Conservation (phyloP, 306 rosid genomes). For the Rosa lucieae region DNA sequence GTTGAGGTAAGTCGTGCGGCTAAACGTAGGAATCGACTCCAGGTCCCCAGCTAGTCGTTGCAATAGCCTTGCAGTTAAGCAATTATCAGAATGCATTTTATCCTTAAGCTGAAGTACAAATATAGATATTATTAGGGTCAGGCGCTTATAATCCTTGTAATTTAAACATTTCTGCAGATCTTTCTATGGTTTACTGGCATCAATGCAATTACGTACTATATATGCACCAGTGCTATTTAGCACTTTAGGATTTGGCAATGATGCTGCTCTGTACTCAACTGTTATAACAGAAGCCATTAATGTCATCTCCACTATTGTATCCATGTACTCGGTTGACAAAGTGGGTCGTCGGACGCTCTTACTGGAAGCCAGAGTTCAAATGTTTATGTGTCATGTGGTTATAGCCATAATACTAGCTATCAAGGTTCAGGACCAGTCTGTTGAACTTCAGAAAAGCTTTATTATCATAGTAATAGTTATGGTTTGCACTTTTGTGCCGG, state of each 20-base stretch:
- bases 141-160: not conserved
- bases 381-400: conserved; percentile 60
- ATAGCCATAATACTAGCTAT: conserved; percentile 57
- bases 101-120: too few relatives aligned
- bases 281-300: conserved; percentile 72
- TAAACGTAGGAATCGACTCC: not conserved
- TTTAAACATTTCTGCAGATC: conserved; percentile 36
- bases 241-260: conserved; percentile 60
- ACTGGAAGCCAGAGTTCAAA: conserved; percentile 70
- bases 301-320: conserved; percentile 58
- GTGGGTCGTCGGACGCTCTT: conserved; percentile 56
- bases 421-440: conserved; percentile 47
- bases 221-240: conserved; percentile 67
- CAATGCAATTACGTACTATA: conserved; percentile 75
- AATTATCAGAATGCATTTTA: too few relatives aligned
- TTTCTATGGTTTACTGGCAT: conserved; percentile 87
- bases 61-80: too few relatives aligned
- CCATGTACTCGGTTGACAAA: conserved; percentile 70
- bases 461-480: conserved; percentile 56
- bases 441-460: conserved; percentile 28
- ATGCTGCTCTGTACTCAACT: conserved; percentile 70
- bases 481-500: conserved; percentile 62
- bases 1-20: conserved; percentile 71
- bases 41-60: too few relatives aligned
- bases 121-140: too few relatives aligned